These are phyloP conservation scores for Xylariaceae sp. DNA, from an alignment of 2,329 filamentous ascomycete genomes.

Conservation along the genomic window DNA sequence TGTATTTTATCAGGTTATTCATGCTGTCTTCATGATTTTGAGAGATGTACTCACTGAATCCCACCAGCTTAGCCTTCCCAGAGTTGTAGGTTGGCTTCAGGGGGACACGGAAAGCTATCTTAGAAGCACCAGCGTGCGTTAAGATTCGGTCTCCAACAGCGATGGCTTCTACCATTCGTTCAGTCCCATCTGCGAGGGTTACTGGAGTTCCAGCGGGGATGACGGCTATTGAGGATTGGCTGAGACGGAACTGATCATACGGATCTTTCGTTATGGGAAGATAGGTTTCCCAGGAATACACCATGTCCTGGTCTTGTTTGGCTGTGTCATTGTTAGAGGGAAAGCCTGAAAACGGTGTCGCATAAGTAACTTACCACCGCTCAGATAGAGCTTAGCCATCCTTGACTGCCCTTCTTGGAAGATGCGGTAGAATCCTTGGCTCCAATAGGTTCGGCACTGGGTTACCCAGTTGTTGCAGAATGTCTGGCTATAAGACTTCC, in stretches of 20 bases:
- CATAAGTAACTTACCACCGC: background rate
- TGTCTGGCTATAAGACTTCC: constrained; percentile 1
- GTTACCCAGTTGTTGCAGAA: background rate
- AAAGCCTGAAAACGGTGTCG: background rate
- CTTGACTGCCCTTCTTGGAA: background rate
- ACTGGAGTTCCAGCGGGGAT: background rate
- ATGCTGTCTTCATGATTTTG: background rate
- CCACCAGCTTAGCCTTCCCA: background rate
- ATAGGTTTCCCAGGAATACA: background rate
- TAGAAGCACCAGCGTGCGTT: background rate
- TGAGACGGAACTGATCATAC: background rate
- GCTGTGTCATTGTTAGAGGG: background rate
- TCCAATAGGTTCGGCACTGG: background rate
- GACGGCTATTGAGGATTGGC: background rate
- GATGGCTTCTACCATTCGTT: background rate
- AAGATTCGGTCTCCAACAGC: background rate
- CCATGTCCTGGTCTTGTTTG: background rate
- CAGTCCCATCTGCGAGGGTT: background rate
- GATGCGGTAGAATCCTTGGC: background rate
- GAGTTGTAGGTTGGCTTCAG: background rate
- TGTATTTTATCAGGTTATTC: background rate
- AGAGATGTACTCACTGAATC: background rate
- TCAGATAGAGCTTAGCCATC: background rate
- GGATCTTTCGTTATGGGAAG: background rate
- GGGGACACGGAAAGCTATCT: background rate